These are phyloP conservation scores for Quercus lobata DNA, from an alignment of 331 rosid species.

Conservation along the genomic window DNA sequence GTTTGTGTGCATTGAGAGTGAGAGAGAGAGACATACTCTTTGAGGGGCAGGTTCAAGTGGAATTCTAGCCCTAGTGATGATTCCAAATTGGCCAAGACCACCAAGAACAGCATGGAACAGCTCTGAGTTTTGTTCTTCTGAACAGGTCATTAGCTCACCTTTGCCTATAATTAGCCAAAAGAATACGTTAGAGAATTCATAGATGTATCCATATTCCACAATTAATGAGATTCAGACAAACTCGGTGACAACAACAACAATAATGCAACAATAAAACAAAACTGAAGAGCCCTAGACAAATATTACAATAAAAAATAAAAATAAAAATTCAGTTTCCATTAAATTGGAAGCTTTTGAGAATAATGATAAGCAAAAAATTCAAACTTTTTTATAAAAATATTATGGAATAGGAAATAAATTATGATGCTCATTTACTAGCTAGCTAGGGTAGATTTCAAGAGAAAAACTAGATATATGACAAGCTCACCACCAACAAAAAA, in stretches of 20 bases:
- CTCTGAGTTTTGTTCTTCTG: slow-evolving; percentile 65
- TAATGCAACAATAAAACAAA: background rate
- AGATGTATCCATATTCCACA: background rate
- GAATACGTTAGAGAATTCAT: background rate
- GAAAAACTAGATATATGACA: background rate
- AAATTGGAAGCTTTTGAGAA: no score
- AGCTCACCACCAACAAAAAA: background rate
- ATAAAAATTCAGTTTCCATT: background rate
- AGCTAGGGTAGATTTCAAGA: background rate
- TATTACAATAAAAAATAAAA: no score
- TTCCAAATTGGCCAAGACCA: slow-evolving; percentile 96
- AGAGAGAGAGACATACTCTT: slow-evolving; percentile 40
- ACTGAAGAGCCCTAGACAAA: no score
- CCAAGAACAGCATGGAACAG: slow-evolving; percentile 90
- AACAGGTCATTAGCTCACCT: slow-evolving; percentile 78
- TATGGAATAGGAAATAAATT: background rate
- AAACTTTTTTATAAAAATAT: no score
- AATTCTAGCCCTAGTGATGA: slow-evolving; percentile 91
- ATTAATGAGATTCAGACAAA: background rate
- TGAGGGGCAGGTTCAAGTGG: slow-evolving; percentile 84
- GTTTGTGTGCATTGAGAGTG: background rate
- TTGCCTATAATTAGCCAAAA: slow-evolving; percentile 44
- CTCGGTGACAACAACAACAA: background rate
- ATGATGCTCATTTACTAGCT: background rate
- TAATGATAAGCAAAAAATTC: no score